Conservation (phyloP, 1,139 yeast genomes). For the Sugiyamaella castrensis region DNA sequence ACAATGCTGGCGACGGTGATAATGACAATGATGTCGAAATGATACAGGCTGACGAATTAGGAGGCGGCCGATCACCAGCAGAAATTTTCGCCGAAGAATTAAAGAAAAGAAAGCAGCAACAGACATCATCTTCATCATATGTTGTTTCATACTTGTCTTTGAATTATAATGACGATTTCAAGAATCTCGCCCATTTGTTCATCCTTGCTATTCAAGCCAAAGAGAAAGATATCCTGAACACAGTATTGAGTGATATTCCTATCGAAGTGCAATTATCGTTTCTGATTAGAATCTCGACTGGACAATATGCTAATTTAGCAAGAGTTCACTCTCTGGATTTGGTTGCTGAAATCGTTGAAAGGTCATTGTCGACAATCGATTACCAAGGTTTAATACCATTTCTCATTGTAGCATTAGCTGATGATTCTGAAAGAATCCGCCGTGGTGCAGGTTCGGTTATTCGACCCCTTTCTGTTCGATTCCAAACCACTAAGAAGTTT, state of each 20-base stretch:
- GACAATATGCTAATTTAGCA: slow-evolving; percentile 32
- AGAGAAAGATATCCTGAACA: slow-evolving; percentile 17
- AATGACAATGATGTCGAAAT: slow-evolving; percentile 24
- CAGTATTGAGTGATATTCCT: slow-evolving; percentile 16
- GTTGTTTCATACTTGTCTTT: slow-evolving; percentile 42
- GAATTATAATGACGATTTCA: slow-evolving; percentile 46
- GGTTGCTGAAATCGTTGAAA: slow-evolving; percentile 23
- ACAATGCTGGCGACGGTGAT: slow-evolving; percentile 7
- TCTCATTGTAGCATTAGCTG: slow-evolving; percentile 32
- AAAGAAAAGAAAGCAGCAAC: slow-evolving; percentile 4
- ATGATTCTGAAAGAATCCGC: slow-evolving; percentile 37
- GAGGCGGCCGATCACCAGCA: slow-evolving; percentile 5
- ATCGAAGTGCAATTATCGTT: slow-evolving; percentile 29
- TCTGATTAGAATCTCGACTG: slow-evolving; percentile 34
- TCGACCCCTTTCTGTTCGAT: slow-evolving; percentile 36
- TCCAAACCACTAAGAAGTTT: slow-evolving; percentile 41
- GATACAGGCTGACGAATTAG: slow-evolving; percentile 30
- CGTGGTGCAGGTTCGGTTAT: slow-evolving; percentile 42
- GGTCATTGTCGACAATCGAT: slow-evolving; percentile 26
- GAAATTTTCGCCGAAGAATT: slow-evolving; percentile 4
- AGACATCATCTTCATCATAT: not conserved
- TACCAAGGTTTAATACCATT: slow-evolving; percentile 37
- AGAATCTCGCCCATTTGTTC: slow-evolving; percentile 43
- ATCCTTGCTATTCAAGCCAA: slow-evolving; percentile 26
- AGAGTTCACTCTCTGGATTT: slow-evolving; percentile 32